Conservation (phyloP, 208 protist species). For the Leptomonas pyrrhocoris region DNA sequence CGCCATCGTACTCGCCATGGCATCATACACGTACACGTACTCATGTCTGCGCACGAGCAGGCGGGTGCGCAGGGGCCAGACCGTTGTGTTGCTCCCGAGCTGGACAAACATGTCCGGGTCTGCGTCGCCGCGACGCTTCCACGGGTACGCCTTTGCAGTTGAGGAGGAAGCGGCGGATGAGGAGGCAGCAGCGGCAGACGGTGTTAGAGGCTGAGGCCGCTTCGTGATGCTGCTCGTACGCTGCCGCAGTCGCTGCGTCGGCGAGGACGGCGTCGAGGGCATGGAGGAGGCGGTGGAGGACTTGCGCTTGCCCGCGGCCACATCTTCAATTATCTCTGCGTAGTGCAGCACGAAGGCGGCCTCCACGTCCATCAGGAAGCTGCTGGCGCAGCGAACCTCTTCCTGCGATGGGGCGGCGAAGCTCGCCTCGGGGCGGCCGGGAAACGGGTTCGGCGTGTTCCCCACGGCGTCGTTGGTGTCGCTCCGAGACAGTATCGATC, state of each 20-base stretch:
- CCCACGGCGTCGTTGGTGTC: constrained; percentile 4
- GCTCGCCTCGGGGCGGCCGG: not conserved
- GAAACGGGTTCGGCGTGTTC: not conserved
- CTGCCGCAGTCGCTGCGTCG: constrained; percentile 7
- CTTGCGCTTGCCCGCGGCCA: not conserved
- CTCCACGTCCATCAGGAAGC: constrained; percentile 28
- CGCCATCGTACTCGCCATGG: constrained; percentile 45
- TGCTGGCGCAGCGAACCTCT: constrained; percentile 22
- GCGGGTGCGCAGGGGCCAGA: constrained; percentile 62
- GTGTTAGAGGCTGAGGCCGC: not conserved
- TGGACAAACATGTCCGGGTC: constrained; percentile 27
- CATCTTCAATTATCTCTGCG: constrained; percentile 31
- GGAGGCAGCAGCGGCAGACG: not conserved
- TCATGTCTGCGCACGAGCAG: constrained; percentile 43
- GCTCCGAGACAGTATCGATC: constrained; percentile 13
- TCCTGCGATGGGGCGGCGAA: constrained; percentile 5
- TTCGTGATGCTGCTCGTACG: constrained; percentile 5
- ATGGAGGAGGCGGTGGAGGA: not conserved
- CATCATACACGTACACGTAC: constrained; percentile 65
- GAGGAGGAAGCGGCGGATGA: not conserved
- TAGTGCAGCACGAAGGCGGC: constrained; percentile 53
- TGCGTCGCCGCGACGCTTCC: constrained; percentile 16
- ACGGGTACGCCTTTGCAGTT: not conserved
- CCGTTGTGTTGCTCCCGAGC: constrained; percentile 20
- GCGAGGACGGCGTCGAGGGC: not conserved